phyloP scores from a whole-genome alignment of 495 filamentous ascomycete species.

The Penicillium longicatenatum region DNA sequence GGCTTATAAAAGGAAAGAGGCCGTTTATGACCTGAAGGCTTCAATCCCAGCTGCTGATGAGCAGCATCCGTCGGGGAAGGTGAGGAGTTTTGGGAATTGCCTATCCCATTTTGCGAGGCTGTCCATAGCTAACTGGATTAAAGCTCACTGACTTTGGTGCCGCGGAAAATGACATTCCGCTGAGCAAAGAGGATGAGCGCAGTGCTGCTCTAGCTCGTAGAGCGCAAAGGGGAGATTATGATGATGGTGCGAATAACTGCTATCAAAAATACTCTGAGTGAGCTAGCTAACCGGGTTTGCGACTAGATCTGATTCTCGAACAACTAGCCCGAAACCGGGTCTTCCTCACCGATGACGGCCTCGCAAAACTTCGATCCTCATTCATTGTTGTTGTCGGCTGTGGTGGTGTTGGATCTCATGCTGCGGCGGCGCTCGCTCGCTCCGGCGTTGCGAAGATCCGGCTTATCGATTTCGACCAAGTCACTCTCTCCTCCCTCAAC shows the following conservation, averaged over 20 bases:
- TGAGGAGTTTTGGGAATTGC: slow-evolving; percentile 14
- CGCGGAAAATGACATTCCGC: slow-evolving; percentile 53
- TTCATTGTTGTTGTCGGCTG: slow-evolving; percentile 91
- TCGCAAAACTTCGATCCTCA: slow-evolving; percentile 73
- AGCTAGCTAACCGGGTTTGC: not conserved
- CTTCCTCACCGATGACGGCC: slow-evolving; percentile 82
- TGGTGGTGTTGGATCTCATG: slow-evolving; percentile 94
- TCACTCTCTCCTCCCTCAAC: slow-evolving; percentile 89
- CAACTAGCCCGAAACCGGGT: slow-evolving; percentile 93
- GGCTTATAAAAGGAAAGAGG: slow-evolving; percentile 60
- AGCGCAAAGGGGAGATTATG: slow-evolving; percentile 86
- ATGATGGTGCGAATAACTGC: slow-evolving; percentile 61
- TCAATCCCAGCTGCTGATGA: slow-evolving; percentile 64
- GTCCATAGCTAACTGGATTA: slow-evolving; percentile 7
- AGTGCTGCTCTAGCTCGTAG: slow-evolving; percentile 74
- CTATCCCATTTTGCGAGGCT: not conserved
- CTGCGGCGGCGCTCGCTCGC: slow-evolving; percentile 79
- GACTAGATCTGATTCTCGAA: slow-evolving; percentile 82
- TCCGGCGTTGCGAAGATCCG: slow-evolving; percentile 86
- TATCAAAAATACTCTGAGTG: not conserved
- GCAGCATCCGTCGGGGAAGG: slow-evolving; percentile 43
- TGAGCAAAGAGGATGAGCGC: slow-evolving; percentile 76
- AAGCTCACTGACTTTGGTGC: slow-evolving; percentile 78
- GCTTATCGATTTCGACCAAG: slow-evolving; percentile 97
- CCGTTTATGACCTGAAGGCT: slow-evolving; percentile 67